These are phyloP conservation scores for Exophiala dermatitidis DNA, from an alignment of 2,329 filamentous ascomycete genomes.

Conservation along the genomic window DNA sequence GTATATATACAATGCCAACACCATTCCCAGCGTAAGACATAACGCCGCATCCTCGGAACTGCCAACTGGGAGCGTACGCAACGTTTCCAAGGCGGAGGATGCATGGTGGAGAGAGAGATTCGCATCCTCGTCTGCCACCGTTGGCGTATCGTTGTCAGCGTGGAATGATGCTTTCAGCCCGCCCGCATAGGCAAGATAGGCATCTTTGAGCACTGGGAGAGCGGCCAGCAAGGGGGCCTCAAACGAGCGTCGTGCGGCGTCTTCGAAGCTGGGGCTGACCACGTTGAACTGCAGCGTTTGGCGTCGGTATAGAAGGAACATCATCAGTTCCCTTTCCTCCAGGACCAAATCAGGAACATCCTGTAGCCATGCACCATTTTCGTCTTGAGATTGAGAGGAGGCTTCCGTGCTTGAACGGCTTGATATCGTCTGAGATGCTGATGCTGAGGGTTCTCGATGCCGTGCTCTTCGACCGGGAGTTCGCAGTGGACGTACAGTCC, in stretches of 20 bases:
- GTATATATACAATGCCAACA: conserved; percentile 8
- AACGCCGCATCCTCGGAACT: conserved; percentile 8
- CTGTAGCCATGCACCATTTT: conserved; percentile 6
- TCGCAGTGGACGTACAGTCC: conserved; percentile 10
- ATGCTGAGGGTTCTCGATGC: neutral
- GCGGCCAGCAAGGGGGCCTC: conserved; percentile 7
- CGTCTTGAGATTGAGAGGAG: neutral
- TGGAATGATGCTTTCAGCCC: neutral
- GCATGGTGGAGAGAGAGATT: conserved; percentile 6
- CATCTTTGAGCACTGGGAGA: conserved; percentile 13
- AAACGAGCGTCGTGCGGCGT: conserved; percentile 8
- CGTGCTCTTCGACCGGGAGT: conserved; percentile 7
- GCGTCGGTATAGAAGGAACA: conserved; percentile 7
- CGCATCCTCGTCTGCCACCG: neutral
- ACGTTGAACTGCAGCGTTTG: conserved; percentile 6
- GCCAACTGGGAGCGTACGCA: conserved; percentile 7
- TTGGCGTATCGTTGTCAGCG: neutral
- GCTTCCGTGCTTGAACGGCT: neutral
- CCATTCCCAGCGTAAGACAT: conserved; percentile 10
- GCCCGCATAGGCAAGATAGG: conserved; percentile 13
- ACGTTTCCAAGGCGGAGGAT: conserved; percentile 8
- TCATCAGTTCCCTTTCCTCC: conserved; percentile 8
- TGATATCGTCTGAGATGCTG: neutral
- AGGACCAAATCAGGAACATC: conserved; percentile 2
- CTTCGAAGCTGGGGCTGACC: conserved; percentile 10